Evolutionary conservation across 2,329 filamentous ascomycete species (phyloP), one percentile per base, ranked within the genome.

Genomic region (Ceratocystis cubensis): DNA sequence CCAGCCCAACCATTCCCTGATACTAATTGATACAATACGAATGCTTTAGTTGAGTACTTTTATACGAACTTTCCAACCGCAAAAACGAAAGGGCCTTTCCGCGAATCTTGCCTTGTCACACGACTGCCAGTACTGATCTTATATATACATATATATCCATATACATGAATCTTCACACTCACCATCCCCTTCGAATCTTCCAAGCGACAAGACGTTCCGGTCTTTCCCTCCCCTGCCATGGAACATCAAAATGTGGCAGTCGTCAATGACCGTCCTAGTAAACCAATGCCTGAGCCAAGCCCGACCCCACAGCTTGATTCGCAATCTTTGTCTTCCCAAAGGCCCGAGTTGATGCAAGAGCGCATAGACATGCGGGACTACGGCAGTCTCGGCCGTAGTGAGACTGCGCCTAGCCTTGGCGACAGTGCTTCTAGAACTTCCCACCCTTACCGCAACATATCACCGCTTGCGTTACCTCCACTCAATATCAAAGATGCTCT

Each of bases 381-480:
- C 22, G 46, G 45, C 3, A 37, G 63, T 20, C 56, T 59, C 37
- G 63, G 46, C 5, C 48, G 50, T 56, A 37, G 28, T 10, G 25
- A 64, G 22, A 53, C 63, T 2, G 46, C n/a, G 5, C 45, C 28
- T 62, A 56, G 22, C 13, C 53, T 57, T 22, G 64, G 53, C n/a
- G 57, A 61, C 30, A 46, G 7, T n/a, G 64, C 56, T 25, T 65
- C 57, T 44, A 50, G 33, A 41, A 62, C 59, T n/a, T 56, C 63
- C 25, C 46, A 65, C 6, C 46, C 57, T 8, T 63, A 66, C 20
- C 67, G 67, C 13, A 64, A 56, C 41, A 53, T 61, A 22, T 64
- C 67, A 22, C 53, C 67, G 1, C 61, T 68, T n/a, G 61, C 61
- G 17, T 64, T 68, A 20, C 65, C 67, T 6, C 64, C 67, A 37